Percentiles rank a stretch among this genome's conserved stretches.
phyloP scores from a whole-genome alignment of 2,329 filamentous ascomycete genomes.

The Fusarium brachygibbosum region DNA sequence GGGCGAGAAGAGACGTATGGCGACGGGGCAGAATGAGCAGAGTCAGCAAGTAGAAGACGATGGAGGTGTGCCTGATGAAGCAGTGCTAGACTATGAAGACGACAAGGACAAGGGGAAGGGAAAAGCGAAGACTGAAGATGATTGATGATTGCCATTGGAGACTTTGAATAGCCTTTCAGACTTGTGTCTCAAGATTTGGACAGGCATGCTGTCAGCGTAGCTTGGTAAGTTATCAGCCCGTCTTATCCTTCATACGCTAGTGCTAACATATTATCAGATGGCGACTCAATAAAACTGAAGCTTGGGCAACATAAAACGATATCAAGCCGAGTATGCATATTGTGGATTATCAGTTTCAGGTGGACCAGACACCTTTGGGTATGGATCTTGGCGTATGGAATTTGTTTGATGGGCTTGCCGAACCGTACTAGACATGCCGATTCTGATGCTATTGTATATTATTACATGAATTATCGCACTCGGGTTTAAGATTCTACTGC shows the following conservation, averaged over 20 bases:
- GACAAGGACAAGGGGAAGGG: conserved; percentile 23
- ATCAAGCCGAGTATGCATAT: not conserved
- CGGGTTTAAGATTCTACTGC: not conserved
- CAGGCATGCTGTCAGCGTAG: not conserved
- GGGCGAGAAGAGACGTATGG: conserved; percentile 60
- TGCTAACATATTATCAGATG: conserved; percentile 15
- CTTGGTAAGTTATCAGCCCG: conserved; percentile 2
- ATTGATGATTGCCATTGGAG: conserved; percentile 13
- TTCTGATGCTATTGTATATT: not conserved
- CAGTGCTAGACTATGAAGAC: conserved; percentile 37
- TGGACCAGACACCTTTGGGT: conserved; percentile 45
- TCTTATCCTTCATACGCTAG: not conserved
- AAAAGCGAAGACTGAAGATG: conserved; percentile 23
- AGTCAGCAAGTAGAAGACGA: conserved; percentile 14
- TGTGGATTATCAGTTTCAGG: conserved; percentile 30
- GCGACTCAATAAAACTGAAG: not conserved
- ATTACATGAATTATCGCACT: conserved; percentile 2
- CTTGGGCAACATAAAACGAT: conserved; percentile 1
- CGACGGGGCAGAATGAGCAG: conserved; percentile 43
- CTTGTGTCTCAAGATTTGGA: conserved; percentile 1
- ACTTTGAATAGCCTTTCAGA: not conserved
- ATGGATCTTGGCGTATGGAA: conserved; percentile 40
- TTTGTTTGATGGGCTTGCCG: conserved; percentile 15
- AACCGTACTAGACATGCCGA: not conserved
- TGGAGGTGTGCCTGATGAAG: conserved; percentile 36